These are phyloP conservation scores for Phytophthora multivora DNA, from an alignment of 352 stramenopile species.

Conservation along the genomic window DNA sequence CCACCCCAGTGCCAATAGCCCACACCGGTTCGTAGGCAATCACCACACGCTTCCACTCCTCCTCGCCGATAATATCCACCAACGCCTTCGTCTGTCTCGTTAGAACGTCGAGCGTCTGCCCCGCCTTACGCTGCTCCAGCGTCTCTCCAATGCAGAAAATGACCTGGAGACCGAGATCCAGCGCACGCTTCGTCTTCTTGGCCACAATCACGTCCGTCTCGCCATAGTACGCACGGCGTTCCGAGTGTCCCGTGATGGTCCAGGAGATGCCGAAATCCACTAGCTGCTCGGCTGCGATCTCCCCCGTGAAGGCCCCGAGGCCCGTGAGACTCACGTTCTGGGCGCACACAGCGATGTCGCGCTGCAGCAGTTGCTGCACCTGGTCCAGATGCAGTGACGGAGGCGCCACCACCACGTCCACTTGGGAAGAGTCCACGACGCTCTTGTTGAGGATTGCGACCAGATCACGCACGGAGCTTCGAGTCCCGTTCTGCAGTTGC, in stretches of 20 bases:
- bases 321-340: constrained; percentile 88
- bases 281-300: constrained; percentile 91
- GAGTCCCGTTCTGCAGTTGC: constrained; percentile 58
- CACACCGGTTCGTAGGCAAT: constrained; percentile 98
- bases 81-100: constrained; percentile 95
- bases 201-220: constrained; percentile 94
- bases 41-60: constrained; percentile 85
- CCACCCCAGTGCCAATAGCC: constrained; percentile 97
- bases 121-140: constrained; percentile 87
- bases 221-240: constrained; percentile 92
- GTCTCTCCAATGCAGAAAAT: constrained; percentile 99
- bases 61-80: constrained; percentile 82
- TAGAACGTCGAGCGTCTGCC: constrained; percentile 93
- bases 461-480: constrained; percentile 87
- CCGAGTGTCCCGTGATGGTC: constrained; percentile 92
- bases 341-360: constrained; percentile 68
- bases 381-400: constrained; percentile 71
- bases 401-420: constrained; percentile 84
- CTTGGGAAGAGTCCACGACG: constrained; percentile 59
- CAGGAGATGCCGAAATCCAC: constrained; percentile 80
- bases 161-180: constrained; percentile 89
- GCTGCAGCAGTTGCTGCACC: constrained; percentile 57
- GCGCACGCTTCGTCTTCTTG: constrained; percentile 91
- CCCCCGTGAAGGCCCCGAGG: constrained; percentile 93
- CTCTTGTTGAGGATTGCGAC: constrained; percentile 84